Base-by-base conservation (phyloP, 108 stramenopile species). In the Pseudonitzschia multiseries region DNA sequence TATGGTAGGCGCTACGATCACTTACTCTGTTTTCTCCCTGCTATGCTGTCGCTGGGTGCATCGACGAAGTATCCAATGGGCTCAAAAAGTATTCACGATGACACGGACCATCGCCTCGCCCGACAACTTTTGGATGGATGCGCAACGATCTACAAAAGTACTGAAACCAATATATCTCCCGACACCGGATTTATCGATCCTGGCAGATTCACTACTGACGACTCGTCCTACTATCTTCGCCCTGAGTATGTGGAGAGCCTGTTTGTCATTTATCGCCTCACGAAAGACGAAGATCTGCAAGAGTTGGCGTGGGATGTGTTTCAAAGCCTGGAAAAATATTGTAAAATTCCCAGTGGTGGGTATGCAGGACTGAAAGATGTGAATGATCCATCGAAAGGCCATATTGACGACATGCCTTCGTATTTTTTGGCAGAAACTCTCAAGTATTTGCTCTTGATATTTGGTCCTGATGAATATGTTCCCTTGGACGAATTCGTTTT, bases 341-440 rank as follows among this genome's bases (percentile, higher is more conserved):
- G 81, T 28, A 75, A 72, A 66, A 73, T 77, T 22, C 65, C 78
- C 50, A 24, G 40, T 61, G 72, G 57, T 48, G 85, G 81, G n/a
- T 86, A 84, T 60, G 70, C 79, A 27, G 78, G 74, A 0, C 79
- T 83, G 21, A 76, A 76, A 36, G 68, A 86, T 76, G 83, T 86
- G 4, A 65, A 84, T 67, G 61, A 77, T 43, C 64, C 54, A 14
- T 42, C 26, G 10, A 41, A 21, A 27, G 57, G 60, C 1, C 42
- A 53, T 21, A 13, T 56, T 22, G 84, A 96, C 75, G 74, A 89
- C 33, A 95, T 95, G 93, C 92, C 93, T 50, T 87, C 86, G 14
- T 96, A 91, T 81, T 96, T 96, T 68, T 62, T 94, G 56, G 86
- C 89, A 44, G 96, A 96, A 82, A 96, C 94, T 22, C 79, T 96